Conservation (phyloP, 306 rosid genomes). For the Lathyrus aphaca region DNA sequence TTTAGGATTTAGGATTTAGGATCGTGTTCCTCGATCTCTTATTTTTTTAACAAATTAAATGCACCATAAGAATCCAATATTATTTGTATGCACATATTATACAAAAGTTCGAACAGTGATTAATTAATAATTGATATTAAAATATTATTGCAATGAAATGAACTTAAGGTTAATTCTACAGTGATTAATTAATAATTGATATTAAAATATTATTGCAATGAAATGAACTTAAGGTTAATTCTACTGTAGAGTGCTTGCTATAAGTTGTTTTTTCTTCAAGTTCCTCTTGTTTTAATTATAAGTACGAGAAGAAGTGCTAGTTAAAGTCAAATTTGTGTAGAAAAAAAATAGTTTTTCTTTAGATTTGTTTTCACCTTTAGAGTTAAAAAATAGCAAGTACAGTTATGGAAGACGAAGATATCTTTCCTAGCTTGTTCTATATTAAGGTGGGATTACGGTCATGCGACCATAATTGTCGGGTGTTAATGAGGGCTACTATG, state of each 20-base stretch:
- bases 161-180: no score
- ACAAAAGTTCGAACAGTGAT: no score
- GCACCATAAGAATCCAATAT: no score
- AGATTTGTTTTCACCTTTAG: conserved; percentile 28
- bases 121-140: no score
- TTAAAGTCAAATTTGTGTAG: conserved; percentile 44
- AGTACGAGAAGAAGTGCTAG: conserved; percentile 26
- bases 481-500: conserved; percentile 26
- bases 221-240: conserved; percentile 22
- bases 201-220: neutral
- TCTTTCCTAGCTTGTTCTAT: neutral
- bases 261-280: conserved; percentile 9
- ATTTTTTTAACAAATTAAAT: no score
- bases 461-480: conserved; percentile 33
- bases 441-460: conserved; percentile 40
- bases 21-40: no score
- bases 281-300: conserved; percentile 10
- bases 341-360: neutral
- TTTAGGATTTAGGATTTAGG: no score
- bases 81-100: no score
- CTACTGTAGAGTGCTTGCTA: no score
- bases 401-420: conserved; percentile 24
- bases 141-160: no score
- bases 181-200: neutral
- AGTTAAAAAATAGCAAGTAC: conserved; percentile 24